Evolutionary conservation across 129 eudicot species (phyloP).

Genomic region (Gnaphalium uliginosum): DNA sequence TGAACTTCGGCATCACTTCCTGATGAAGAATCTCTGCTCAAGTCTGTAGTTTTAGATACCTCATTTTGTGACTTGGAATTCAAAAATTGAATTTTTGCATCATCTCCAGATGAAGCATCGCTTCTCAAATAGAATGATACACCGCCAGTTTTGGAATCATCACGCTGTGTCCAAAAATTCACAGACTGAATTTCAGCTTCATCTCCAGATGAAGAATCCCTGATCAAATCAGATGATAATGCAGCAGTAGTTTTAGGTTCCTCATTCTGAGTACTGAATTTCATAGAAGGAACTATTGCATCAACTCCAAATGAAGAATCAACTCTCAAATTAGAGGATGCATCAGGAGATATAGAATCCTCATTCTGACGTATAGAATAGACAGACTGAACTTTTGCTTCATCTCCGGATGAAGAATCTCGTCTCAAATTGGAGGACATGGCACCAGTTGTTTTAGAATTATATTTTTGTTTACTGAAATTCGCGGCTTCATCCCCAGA

Average conservation of each 20-base stretch:
- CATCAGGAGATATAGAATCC: constrained; percentile 1
- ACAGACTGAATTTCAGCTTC: constrained; percentile 3
- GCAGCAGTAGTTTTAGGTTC: background rate
- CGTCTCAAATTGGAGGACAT: background rate
- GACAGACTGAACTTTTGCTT: constrained; percentile 1
- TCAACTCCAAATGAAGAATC: constrained; percentile 12
- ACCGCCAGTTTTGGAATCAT: constrained; percentile 7
- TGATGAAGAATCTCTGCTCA: background rate
- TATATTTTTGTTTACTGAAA: background rate
- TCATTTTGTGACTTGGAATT: background rate
- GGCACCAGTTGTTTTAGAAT: background rate
- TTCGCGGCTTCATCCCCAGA: constrained; percentile 9
- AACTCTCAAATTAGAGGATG: background rate
- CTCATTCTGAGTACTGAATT: background rate
- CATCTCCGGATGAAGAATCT: constrained; percentile 17
- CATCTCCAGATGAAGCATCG: background rate
- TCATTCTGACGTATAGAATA: background rate
- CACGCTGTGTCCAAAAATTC: background rate
- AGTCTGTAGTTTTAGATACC: background rate
- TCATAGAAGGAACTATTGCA: background rate
- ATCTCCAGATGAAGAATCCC: background rate
- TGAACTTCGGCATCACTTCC: background rate
- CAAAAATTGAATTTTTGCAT: background rate
- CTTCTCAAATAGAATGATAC: background rate
- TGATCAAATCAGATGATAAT: background rate